phyloP scores from a whole-genome alignment of 2,329 filamentous ascomycete genomes.

The Paracoccidioides brasiliensis region DNA sequence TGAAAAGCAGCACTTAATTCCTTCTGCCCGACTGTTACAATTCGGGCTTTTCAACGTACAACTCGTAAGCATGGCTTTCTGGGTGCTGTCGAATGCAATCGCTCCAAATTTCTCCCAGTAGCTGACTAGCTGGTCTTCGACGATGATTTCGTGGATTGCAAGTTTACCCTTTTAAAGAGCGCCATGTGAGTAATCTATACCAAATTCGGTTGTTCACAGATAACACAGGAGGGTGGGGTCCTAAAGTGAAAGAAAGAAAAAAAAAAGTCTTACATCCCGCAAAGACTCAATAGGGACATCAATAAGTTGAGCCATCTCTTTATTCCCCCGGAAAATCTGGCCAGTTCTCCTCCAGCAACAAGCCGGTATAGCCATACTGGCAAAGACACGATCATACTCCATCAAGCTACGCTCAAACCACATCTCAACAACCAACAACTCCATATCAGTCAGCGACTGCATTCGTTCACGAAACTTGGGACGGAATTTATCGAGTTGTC shows the following conservation, averaged over 20 bases:
- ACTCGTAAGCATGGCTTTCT: constrained; percentile 89
- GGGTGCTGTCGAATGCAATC: constrained; percentile 86
- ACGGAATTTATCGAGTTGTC: constrained; percentile 82
- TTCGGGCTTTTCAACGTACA: constrained; percentile 79
- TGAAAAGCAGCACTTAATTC: constrained; percentile 90
- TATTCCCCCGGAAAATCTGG: constrained; percentile 94
- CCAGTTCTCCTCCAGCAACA: constrained; percentile 95
- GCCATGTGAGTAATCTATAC: neutral
- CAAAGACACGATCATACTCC: constrained; percentile 97
- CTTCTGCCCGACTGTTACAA: constrained; percentile 52
- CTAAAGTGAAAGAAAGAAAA: neutral
- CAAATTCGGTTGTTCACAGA: constrained; percentile 2
- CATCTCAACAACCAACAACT: constrained; percentile 93
- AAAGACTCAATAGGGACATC: constrained; percentile 82
- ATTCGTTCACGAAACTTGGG: constrained; percentile 95
- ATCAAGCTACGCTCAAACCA: constrained; percentile 96
- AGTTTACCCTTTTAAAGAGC: constrained; percentile 61
- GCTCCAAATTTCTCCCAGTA: constrained; percentile 99
- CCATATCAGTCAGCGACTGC: constrained; percentile 80
- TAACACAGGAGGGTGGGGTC: neutral
- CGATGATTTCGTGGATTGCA: constrained; percentile 87
- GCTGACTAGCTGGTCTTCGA: constrained; percentile 84
- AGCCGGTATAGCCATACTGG: constrained; percentile 95
- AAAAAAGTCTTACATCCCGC: constrained; percentile 58
- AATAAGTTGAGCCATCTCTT: constrained; percentile 96